Evolutionary conservation across 2,329 filamentous ascomycete species (phyloP).

Genomic region (Apiospora kogelbergensis): DNA sequence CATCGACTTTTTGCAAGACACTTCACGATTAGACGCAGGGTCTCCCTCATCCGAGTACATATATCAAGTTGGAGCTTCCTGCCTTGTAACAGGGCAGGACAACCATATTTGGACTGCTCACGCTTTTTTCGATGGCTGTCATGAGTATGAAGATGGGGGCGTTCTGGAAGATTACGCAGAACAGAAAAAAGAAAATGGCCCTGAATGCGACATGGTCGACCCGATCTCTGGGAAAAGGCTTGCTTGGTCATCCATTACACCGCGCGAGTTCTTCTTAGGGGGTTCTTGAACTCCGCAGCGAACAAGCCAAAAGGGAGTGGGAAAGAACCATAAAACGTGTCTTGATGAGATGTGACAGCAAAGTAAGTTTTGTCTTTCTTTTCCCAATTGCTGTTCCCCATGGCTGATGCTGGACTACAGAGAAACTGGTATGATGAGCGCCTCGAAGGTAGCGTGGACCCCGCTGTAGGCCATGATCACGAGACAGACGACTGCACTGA

Average conservation of each 20-base stretch:
- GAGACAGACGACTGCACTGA: too few species aligned
- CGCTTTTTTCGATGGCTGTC: neutral
- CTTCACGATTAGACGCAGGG: accelerated
- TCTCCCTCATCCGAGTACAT: neutral
- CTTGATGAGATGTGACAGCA: too few species aligned
- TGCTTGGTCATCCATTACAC: neutral
- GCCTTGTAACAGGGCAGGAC: neutral
- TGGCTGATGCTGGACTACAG: too few species aligned
- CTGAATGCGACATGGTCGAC: neutral
- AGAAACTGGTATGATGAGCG: too few species aligned
- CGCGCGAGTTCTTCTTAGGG: neutral
- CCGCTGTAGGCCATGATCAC: too few species aligned
- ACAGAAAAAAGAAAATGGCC: neutral
- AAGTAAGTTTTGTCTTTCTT: too few species aligned
- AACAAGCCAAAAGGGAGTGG: neutral
- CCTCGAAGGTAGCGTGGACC: too few species aligned
- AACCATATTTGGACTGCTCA: neutral
- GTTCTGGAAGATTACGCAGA: neutral
- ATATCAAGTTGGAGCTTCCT: neutral
- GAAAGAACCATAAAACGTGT: neutral
- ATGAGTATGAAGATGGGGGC: neutral
- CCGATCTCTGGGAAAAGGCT: neutral
- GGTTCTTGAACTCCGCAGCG: neutral
- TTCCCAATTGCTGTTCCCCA: too few species aligned
- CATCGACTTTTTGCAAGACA: neutral